phyloP scores from a whole-genome alignment of 2,329 filamentous ascomycete species.

The Nemania abortiva region DNA sequence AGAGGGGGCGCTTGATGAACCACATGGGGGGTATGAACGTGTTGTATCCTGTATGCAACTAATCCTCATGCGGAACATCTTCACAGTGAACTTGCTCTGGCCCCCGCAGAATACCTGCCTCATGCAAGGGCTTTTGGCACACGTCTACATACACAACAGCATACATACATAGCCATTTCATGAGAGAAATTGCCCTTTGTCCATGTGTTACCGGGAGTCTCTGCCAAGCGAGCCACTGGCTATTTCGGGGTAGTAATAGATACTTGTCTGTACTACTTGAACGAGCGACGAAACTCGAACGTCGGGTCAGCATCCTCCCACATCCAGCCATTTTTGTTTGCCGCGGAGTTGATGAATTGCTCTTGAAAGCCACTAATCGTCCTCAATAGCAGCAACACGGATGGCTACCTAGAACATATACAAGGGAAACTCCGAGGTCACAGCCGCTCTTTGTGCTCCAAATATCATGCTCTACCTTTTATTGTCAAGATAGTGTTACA shows the following conservation, averaged over 20 bases:
- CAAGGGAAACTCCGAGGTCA: background rate
- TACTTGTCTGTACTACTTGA: constrained; percentile 6
- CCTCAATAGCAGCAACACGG: too few relatives aligned
- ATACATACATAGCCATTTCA: background rate
- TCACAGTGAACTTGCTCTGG: constrained; percentile 4
- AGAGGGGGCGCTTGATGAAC: constrained; percentile 14
- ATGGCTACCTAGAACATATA: background rate
- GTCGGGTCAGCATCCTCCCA: background rate
- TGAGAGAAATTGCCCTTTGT: background rate
- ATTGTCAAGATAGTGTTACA: constrained; percentile 6
- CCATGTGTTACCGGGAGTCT: constrained; percentile 4
- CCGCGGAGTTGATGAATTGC: background rate
- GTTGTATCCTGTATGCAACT: constrained; percentile 17
- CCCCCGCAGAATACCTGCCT: constrained; percentile 3
- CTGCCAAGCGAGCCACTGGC: background rate
- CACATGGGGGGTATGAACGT: constrained; percentile 10
- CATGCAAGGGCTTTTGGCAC: constrained; percentile 19
- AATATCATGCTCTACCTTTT: background rate
- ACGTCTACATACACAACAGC: constrained; percentile 13
- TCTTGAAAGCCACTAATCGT: too few relatives aligned
- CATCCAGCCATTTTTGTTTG: background rate
- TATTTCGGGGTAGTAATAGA: background rate
- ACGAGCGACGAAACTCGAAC: constrained; percentile 6
- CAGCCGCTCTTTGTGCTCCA: background rate
- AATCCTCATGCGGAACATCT: constrained; percentile 21